phyloP scores from a whole-genome alignment of 2,329 filamentous ascomycete species.

The Stenocarpella maydis region DNA sequence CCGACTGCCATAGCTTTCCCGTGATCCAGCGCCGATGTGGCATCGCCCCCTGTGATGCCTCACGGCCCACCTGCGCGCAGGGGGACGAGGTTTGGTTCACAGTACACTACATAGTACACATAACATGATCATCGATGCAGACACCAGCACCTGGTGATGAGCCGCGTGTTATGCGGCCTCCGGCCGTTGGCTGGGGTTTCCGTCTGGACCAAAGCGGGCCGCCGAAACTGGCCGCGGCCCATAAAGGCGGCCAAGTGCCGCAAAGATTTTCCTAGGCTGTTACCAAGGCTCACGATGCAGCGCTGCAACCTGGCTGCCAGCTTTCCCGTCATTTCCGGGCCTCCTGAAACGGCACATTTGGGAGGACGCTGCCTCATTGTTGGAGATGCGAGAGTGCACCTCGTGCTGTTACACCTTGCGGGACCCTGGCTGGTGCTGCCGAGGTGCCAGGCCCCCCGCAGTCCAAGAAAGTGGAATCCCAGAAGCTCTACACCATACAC shows the following conservation, averaged over 20 bases:
- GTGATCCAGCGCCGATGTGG: conserved; percentile 15
- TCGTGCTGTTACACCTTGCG: neutral
- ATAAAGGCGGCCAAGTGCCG: conserved; percentile 22
- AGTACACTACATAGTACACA: too few species aligned
- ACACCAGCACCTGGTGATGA: conserved; percentile 5
- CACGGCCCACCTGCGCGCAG: neutral
- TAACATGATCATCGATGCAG: conserved; percentile 24
- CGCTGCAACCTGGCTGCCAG: neutral
- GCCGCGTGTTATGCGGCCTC: conserved; percentile 27
- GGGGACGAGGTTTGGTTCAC: neutral
- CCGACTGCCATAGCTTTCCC: neutral
- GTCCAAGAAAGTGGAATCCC: neutral
- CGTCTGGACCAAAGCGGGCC: conserved; percentile 25
- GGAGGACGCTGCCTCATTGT: neutral
- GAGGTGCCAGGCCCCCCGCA: neutral
- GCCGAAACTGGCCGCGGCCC: conserved; percentile 17
- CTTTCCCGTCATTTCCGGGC: neutral
- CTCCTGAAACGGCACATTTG: conserved; percentile 6
- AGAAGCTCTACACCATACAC: too few species aligned
- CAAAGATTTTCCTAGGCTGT: conserved; percentile 29
- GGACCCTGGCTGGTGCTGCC: conserved; percentile 8
- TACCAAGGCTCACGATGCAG: conserved; percentile 28
- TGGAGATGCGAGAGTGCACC: conserved; percentile 8
- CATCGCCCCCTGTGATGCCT: conserved; percentile 17
- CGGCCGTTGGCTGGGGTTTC: conserved; percentile 5